A percentile compares a stretch with the other conserved stretches of the same genome.
Conservation (phyloP, 1,139 yeast genomes). For the Candida sp. region DNA sequence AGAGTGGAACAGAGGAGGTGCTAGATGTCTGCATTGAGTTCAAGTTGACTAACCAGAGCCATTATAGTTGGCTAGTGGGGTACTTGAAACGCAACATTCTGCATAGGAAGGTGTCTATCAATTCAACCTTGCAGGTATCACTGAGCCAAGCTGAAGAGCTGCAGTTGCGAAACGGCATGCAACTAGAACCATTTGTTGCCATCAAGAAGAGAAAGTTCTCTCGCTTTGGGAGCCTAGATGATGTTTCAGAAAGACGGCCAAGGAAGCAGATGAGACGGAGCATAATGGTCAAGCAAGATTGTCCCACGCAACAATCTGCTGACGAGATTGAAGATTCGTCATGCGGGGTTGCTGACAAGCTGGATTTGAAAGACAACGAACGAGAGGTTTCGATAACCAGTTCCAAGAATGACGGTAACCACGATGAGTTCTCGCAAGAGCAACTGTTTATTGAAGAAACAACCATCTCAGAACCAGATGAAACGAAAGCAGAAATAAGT, state of each 20-base stretch:
- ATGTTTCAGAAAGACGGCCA: background rate
- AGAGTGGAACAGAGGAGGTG: conserved; percentile 8
- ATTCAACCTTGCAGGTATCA: conserved; percentile 7
- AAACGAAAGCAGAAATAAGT: background rate
- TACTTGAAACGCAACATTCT: conserved; percentile 8
- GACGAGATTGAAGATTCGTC: background rate
- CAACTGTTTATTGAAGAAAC: background rate
- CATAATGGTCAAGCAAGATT: background rate
- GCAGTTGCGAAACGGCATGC: background rate
- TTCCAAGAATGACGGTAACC: background rate
- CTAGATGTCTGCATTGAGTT: conserved; percentile 9
- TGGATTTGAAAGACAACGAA: no score
- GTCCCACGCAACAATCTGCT: background rate
- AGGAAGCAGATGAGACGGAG: background rate
- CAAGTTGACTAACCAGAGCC: conserved; percentile 7
- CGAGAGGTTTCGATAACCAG: background rate
- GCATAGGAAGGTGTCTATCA: conserved; percentile 6
- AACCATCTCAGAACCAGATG: background rate
- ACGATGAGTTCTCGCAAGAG: background rate
- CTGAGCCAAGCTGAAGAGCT: background rate
- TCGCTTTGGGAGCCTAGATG: background rate
- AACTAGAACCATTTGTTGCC: background rate
- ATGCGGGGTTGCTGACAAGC: background rate
- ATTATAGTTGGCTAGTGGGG: conserved; percentile 13
- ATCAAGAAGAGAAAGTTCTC: background rate